Percentiles rank a stretch among this genome's conserved stretches.
These are phyloP conservation scores for Flueggea neowawraea DNA, from an alignment of 441 rosid genomes.

Conservation along the genomic window DNA sequence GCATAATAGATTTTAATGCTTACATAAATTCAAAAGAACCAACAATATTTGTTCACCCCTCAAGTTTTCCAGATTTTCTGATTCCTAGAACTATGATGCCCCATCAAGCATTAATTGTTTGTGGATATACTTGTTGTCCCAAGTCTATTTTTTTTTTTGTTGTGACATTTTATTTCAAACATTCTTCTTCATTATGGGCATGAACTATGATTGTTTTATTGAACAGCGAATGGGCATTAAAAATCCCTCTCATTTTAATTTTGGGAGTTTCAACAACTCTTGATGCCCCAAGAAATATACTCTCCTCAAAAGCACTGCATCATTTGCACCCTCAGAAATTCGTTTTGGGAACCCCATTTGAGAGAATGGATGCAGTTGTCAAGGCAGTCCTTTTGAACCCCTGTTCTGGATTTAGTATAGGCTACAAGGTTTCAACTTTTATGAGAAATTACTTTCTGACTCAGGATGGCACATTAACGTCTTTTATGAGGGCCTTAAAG, in stretches of 20 bases:
- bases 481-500: slow-evolving; percentile 87
- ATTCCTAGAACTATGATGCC: too few species aligned
- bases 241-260: slow-evolving; percentile 72
- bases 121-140: too few species aligned
- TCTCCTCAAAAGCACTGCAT: slow-evolving; percentile 63
- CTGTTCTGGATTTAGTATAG: slow-evolving; percentile 66
- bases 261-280: slow-evolving; percentile 90
- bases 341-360: slow-evolving; percentile 68
- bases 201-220: too few species aligned
- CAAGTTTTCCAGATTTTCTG: too few species aligned
- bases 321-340: slow-evolving; percentile 60
- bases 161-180: slow-evolving; percentile 10
- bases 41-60: too few species aligned
- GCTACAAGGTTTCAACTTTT: slow-evolving; percentile 72
- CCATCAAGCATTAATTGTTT: too few species aligned
- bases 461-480: slow-evolving; percentile 88
- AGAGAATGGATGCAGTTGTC: slow-evolving; percentile 85
- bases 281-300: slow-evolving; percentile 62
- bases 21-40: too few species aligned
- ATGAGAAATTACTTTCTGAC: slow-evolving; percentile 72
- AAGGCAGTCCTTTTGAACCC: slow-evolving; percentile 77
- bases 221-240: slow-evolving; percentile 78
- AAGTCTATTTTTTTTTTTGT: too few species aligned
- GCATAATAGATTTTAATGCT: too few species aligned
- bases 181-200: too few species aligned